Conservation (phyloP, 441 rosid species). For the Omphalea diandra region DNA sequence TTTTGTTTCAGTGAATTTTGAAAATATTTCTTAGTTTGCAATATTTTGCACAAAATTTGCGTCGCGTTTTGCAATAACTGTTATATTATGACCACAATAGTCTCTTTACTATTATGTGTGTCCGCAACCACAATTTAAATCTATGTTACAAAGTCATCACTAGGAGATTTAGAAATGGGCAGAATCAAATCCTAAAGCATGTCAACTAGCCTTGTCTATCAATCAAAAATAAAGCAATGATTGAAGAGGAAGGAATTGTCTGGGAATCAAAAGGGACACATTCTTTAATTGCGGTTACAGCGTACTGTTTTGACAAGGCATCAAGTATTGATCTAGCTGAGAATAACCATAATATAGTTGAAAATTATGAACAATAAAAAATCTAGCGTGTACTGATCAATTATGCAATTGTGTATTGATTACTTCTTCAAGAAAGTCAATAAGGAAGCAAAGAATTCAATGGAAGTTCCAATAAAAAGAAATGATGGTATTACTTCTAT, state of each 20-base stretch:
- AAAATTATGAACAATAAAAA: background rate
- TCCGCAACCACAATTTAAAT: too few species aligned
- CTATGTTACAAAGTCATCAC: too few species aligned
- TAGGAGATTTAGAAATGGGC: background rate
- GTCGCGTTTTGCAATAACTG: too few species aligned
- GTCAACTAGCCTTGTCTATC: background rate
- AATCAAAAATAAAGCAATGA: background rate
- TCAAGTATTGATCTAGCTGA: background rate
- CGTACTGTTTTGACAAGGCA: background rate
- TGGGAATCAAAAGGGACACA: background rate
- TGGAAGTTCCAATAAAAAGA: background rate
- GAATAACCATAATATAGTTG: background rate
- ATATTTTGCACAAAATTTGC: too few species aligned
- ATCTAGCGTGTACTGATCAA: background rate
- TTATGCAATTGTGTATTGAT: background rate
- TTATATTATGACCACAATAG: too few species aligned
- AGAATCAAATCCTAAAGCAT: background rate
- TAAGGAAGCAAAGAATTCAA: background rate
- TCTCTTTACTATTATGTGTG: too few species aligned
- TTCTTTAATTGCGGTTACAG: background rate
- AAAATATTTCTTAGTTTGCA: too few species aligned
- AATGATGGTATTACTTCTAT: background rate
- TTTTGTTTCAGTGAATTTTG: too few species aligned
- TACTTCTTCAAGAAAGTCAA: background rate
- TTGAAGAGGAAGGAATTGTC: background rate